phyloP scores from a whole-genome alignment of 108 stramenopile genomes.

The Stephanodiscus minutulus region DNA sequence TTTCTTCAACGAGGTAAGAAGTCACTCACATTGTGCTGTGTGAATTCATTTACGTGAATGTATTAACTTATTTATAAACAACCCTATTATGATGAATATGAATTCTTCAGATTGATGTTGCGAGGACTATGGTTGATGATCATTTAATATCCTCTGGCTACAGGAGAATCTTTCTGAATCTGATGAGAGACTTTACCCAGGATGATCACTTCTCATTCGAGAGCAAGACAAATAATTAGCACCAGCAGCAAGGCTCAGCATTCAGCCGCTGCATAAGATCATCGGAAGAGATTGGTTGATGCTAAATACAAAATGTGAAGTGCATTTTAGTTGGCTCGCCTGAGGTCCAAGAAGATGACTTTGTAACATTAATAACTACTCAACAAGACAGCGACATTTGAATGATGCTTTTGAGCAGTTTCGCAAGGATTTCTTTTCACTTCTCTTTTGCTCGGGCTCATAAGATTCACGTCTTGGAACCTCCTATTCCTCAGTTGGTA shows the following conservation, averaged over 20 bases:
- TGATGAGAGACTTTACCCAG: constrained; percentile 64
- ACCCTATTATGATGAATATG: not conserved
- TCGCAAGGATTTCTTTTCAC: too few species aligned
- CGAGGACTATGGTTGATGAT: constrained; percentile 82
- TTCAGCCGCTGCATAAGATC: not conserved
- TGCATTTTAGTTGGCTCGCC: too few species aligned
- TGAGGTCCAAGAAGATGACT: too few species aligned
- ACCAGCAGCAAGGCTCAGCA: too few species aligned
- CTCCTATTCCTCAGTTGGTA: too few species aligned
- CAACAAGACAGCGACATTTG: too few species aligned
- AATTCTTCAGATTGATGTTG: constrained; percentile 52
- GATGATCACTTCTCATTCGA: constrained; percentile 70
- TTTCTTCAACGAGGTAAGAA: constrained; percentile 62
- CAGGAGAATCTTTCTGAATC: constrained; percentile 59
- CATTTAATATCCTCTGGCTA: constrained; percentile 78
- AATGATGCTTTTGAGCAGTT: too few species aligned
- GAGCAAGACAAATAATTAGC: not conserved
- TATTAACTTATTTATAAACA: constrained; percentile 2
- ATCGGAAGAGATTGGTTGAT: not conserved
- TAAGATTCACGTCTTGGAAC: too few species aligned
- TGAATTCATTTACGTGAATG: not conserved
- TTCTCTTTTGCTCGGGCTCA: too few species aligned
- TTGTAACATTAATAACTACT: too few species aligned
- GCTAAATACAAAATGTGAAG: too few species aligned
- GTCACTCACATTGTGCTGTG: not conserved